Conservation (phyloP, 2,329 filamentous ascomycete genomes). For the Cytospora mali region DNA sequence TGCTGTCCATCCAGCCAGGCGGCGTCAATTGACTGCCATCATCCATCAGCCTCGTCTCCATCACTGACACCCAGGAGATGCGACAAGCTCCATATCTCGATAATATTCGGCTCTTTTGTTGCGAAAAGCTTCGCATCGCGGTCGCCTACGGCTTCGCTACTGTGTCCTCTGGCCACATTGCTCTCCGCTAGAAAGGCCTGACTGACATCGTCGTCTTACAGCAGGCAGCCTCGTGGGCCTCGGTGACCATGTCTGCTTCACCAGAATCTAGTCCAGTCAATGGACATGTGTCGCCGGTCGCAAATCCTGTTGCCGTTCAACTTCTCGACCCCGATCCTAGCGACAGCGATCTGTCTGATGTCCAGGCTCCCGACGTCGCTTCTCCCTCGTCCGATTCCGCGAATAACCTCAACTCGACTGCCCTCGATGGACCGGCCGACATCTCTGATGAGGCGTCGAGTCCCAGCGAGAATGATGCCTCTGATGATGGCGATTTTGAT, state of each 20-base stretch:
- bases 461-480: conserved; percentile 57
- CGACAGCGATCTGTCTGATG: conserved; percentile 78
- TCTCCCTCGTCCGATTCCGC: conserved; percentile 30
- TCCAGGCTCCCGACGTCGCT: conserved; percentile 52
- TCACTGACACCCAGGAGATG: conserved; percentile 46
- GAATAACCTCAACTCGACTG: conserved; percentile 41
- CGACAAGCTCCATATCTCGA: conserved; percentile 45
- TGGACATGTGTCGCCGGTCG: conserved; percentile 62
- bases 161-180: conserved; percentile 31
- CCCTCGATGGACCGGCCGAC: conserved; percentile 39
- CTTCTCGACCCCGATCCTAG: conserved; percentile 53
- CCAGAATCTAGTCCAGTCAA: conserved; percentile 65
- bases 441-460: conserved; percentile 50
- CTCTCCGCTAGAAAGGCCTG: conserved; percentile 39
- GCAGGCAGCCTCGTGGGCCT: conserved; percentile 65
- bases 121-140: conserved; percentile 34
- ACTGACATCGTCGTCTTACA: conserved; percentile 54
- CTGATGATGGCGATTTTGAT: conserved; percentile 71
- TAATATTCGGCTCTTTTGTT: conserved; percentile 30
- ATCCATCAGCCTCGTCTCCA: conserved; percentile 52
- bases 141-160: conserved; percentile 40
- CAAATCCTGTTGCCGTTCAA: conserved; percentile 47
- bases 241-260: conserved; percentile 65
- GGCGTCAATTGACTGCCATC: conserved; percentile 49
- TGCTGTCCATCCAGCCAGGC: conserved; percentile 31